A percentile compares a stretch with the other conserved stretches of the same genome.
phyloP scores from a whole-genome alignment of 148 eudicot species.

The Camellia granthamiana region DNA sequence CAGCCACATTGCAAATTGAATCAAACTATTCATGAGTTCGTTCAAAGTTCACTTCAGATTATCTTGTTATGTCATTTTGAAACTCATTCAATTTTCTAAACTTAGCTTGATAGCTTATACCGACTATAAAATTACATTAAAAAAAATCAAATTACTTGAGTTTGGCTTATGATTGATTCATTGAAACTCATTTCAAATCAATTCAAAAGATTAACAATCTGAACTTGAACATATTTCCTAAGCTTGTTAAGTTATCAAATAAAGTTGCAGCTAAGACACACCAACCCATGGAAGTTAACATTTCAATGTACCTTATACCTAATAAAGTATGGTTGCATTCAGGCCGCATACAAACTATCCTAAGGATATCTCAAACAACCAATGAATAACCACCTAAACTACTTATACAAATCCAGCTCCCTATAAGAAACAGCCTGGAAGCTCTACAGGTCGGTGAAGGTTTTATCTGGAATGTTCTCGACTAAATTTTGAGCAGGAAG shows the following conservation, averaged over 20 bases:
- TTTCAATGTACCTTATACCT: neutral
- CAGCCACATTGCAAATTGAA: too few species aligned
- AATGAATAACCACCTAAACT: neutral
- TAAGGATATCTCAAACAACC: neutral
- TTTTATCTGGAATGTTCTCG: neutral
- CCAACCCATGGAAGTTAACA: neutral
- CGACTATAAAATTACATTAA: too few species aligned
- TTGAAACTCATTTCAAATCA: too few species aligned
- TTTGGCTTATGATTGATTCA: too few species aligned
- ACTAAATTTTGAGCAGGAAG: conserved; percentile 39
- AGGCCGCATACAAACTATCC: neutral
- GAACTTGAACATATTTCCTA: neutral
- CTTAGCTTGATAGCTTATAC: too few species aligned
- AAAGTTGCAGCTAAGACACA: neutral
- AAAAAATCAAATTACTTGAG: too few species aligned
- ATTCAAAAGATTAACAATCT: too few species aligned
- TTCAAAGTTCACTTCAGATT: too few species aligned
- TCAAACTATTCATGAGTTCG: too few species aligned
- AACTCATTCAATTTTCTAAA: too few species aligned
- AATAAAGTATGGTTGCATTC: neutral
- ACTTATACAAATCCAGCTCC: too few species aligned
- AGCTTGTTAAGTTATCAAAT: neutral
- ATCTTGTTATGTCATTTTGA: too few species aligned
- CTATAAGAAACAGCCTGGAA: neutral
- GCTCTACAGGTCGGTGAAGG: neutral